Evolutionary conservation across 495 filamentous ascomycete genomes (phyloP), one percentile per base, ranked within the genome.

Genomic region (Xylaria nigripes): DNA sequence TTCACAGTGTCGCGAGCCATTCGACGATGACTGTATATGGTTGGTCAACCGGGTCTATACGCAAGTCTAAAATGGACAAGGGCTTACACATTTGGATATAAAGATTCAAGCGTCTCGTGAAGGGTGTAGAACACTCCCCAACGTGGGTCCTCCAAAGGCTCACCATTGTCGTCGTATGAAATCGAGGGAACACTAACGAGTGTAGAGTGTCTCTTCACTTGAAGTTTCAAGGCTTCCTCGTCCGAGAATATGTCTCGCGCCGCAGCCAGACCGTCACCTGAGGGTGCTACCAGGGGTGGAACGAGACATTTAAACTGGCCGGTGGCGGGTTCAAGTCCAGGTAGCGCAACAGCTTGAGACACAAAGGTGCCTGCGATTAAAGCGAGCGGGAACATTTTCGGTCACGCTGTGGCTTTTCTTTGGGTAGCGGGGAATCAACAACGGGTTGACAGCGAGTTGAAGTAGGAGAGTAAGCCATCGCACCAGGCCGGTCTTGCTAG

Each of bases 1-100:
- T 86, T 85, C 51, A 85, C 72, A 24, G 75, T 76, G 40, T 83
- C 76, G 13, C 81, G 60, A 18, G 19, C 42, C 62, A 63, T 62
- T 30, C 67, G 60, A 36, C 60, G 63, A 32, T 69, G 67, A n/a
- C 66, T 69, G 60, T 9, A n/a, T 9, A 16, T 6, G 32, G 13
- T 7, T 2, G 13, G 36, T 55, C 9, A 49, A 44, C 16, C 7
- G 40, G 0, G 7, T n/a, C 45, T 7, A 18, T n/a, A 6, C 13
- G 27, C n/a, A 53, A 7, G 7, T 8, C 23, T n/a, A 2, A 3
- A 12, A n/a, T 24, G 13, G 18, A 21, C 43, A 16, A 23, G 27
- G 18, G 54, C 65, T 59, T 62, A 68, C 65, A 70, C 29, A 48
- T 60, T 56, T 7, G 70, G 70, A 49, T 70, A 72, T 18, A 65